Evolutionary conservation across 1,139 yeast genomes (phyloP).

Genomic region (Arxiozyma heterogenica): DNA sequence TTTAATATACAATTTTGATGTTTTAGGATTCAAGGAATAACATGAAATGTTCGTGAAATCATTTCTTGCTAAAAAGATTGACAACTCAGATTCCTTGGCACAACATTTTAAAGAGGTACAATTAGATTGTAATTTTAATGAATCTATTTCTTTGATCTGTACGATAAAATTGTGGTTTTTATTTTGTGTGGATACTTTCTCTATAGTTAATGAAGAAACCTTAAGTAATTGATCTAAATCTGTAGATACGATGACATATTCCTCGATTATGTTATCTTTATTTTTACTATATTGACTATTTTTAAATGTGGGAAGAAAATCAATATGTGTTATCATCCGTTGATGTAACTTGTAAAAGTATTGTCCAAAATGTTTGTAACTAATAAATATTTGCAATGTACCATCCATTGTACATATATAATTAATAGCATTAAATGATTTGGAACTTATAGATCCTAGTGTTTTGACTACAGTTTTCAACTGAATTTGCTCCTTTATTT

Average conservation of each 20-base stretch:
- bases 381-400: slow-evolving; percentile 17
- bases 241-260: slow-evolving; percentile 42
- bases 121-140: slow-evolving; percentile 36
- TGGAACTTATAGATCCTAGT: slow-evolving; percentile 13
- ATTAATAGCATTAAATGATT: slow-evolving; percentile 3
- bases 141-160: slow-evolving; percentile 24
- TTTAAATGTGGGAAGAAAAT: slow-evolving; percentile 15
- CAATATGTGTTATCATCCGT: slow-evolving; percentile 37
- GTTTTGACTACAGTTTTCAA: slow-evolving; percentile 29
- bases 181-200: neutral
- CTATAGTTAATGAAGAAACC: slow-evolving; percentile 31
- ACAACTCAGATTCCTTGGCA: slow-evolving; percentile 23
- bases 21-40: slow-evolving; percentile 26
- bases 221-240: slow-evolving; percentile 54
- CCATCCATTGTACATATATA: slow-evolving; percentile 35
- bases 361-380: neutral
- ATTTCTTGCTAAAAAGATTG: slow-evolving; percentile 46
- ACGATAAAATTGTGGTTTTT: slow-evolving; percentile 15
- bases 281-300: neutral
- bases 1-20: slow-evolving; percentile 27
- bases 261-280: slow-evolving; percentile 10
- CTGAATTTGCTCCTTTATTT: slow-evolving; percentile 1
- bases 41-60: slow-evolving; percentile 51
- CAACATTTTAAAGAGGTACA: slow-evolving; percentile 42
- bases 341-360: slow-evolving; percentile 31